A percentile compares a stretch with the other conserved stretches of the same genome.
Conservation (phyloP, 2,329 filamentous ascomycete species). For the Alternaria dauci region DNA sequence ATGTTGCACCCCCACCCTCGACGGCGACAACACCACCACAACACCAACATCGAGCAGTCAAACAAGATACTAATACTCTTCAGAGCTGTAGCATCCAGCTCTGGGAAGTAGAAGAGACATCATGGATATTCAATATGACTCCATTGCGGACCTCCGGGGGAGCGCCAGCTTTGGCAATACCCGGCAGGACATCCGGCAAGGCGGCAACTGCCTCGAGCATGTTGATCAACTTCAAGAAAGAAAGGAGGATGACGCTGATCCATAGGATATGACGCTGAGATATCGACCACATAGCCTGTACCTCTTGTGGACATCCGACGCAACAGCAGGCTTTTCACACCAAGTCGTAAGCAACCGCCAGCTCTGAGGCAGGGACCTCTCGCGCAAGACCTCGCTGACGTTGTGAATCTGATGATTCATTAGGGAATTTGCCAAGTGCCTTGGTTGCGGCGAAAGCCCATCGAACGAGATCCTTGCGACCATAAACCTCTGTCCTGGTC, state of each 20-base stretch:
- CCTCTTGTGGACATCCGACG: background rate
- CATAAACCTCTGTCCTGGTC: background rate
- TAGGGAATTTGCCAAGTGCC: background rate
- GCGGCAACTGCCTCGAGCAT: background rate
- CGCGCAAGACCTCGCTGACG: background rate
- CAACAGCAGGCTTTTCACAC: background rate
- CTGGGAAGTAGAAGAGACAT: background rate
- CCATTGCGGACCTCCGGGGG: background rate
- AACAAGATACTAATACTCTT: background rate
- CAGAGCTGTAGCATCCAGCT: background rate
- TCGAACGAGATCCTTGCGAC: background rate
- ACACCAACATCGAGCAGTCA: background rate
- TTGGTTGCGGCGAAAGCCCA: background rate
- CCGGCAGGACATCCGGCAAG: background rate
- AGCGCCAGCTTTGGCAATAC: background rate
- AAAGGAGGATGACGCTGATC: background rate
- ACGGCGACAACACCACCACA: constrained; percentile 10
- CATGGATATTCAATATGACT: background rate
- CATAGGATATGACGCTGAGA: background rate
- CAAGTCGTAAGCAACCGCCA: background rate
- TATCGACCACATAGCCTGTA: background rate
- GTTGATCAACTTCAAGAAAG: background rate
- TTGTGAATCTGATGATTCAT: background rate
- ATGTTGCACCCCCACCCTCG: background rate
- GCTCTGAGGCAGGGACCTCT: background rate